Conservation (phyloP, 352 stramenopile genomes). For the Plasmopara viticola region DNA sequence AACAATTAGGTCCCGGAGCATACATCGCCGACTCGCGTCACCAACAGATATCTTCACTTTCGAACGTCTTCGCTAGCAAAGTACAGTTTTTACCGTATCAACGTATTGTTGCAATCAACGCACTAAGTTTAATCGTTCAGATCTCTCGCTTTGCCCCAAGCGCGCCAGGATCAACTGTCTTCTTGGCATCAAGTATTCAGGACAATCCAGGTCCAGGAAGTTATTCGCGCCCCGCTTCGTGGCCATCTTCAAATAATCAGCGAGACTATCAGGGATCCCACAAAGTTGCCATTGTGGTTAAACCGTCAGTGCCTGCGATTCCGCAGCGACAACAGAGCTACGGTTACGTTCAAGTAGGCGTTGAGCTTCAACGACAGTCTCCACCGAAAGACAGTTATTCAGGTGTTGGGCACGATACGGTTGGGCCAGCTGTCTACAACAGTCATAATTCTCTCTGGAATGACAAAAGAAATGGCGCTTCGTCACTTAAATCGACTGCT, state of each 20-base stretch:
- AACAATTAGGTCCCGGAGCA: slow-evolving; percentile 40
- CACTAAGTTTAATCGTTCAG: slow-evolving; percentile 14
- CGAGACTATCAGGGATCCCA: slow-evolving; percentile 16
- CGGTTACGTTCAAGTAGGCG: slow-evolving; percentile 50
- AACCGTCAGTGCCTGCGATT: slow-evolving; percentile 58
- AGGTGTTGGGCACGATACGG: slow-evolving; percentile 61
- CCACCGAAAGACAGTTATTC: slow-evolving; percentile 54
- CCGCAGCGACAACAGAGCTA: slow-evolving; percentile 70
- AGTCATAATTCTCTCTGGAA: slow-evolving; percentile 50
- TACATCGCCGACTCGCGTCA: slow-evolving; percentile 27
- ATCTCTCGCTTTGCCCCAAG: slow-evolving; percentile 69
- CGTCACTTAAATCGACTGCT: slow-evolving; percentile 59
- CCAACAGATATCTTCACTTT: slow-evolving; percentile 18
- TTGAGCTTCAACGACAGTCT: slow-evolving; percentile 36
- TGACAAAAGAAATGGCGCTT: slow-evolving; percentile 56
- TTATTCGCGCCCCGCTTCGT: slow-evolving; percentile 30
- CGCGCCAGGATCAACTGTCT: slow-evolving; percentile 64
- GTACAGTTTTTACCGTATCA: slow-evolving; percentile 8
- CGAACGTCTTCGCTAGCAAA: slow-evolving; percentile 71
- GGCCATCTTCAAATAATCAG: slow-evolving; percentile 22
- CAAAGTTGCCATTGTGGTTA: slow-evolving; percentile 44
- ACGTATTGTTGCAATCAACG: not conserved
- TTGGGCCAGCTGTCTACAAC: slow-evolving; percentile 64
- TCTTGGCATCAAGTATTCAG: slow-evolving; percentile 54
- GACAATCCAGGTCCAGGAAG: slow-evolving; percentile 65